Conservation (phyloP, 495 filamentous ascomycete genomes). For the Antarctomyces pellizariae region DNA sequence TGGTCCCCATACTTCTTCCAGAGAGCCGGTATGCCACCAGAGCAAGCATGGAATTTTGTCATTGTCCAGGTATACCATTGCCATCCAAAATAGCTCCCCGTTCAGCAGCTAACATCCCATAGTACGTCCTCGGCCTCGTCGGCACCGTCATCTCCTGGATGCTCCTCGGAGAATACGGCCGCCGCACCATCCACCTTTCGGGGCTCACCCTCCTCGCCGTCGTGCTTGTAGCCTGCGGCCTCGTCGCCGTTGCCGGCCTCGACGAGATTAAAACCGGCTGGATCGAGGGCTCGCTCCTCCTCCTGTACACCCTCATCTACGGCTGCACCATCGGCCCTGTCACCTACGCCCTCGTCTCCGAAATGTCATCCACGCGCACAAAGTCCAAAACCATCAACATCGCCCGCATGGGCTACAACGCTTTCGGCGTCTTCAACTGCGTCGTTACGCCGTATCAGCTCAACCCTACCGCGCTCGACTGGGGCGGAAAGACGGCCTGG, state of each 20-base stretch:
- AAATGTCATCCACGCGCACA: slow-evolving; percentile 29
- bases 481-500: slow-evolving; percentile 27
- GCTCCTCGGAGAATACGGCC: slow-evolving; percentile 6
- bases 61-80: slow-evolving; percentile 10
- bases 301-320: slow-evolving; percentile 29
- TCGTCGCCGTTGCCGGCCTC: slow-evolving; percentile 5
- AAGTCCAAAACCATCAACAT: slow-evolving; percentile 31
- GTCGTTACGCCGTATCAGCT: slow-evolving; percentile 28
- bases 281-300: slow-evolving; percentile 28
- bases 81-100: background rate
- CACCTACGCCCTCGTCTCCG: slow-evolving; percentile 35
- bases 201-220: slow-evolving; percentile 6
- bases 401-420: slow-evolving; percentile 31
- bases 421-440: slow-evolving; percentile 21
- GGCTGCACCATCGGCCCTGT: slow-evolving; percentile 35
- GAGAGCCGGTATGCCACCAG: slow-evolving; percentile 28
- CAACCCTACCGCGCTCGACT: slow-evolving; percentile 25
- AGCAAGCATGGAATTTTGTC: slow-evolving; percentile 23
- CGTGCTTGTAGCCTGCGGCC: slow-evolving; percentile 8
- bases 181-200: slow-evolving; percentile 7
- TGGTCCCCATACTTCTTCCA: slow-evolving; percentile 43
- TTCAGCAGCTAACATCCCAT: slow-evolving; percentile 2
- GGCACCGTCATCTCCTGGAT: slow-evolving; percentile 19
- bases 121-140: slow-evolving; percentile 15
- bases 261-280: slow-evolving; percentile 14